Conservation (phyloP, 148 eudicot species). For the Nyssa sinensis region DNA sequence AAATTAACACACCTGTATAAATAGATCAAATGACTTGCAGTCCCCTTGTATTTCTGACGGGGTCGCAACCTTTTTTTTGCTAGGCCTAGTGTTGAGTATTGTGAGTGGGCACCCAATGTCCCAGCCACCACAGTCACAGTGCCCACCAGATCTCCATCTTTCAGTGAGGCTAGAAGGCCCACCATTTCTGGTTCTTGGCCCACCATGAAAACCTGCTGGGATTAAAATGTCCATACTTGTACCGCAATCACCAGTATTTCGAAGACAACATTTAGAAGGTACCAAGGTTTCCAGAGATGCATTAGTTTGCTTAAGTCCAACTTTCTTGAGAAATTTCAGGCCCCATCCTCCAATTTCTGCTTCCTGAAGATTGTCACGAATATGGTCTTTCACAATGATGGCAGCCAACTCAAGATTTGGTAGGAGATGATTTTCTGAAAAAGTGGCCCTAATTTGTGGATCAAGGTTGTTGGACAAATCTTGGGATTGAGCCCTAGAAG, state of each 20-base stretch:
- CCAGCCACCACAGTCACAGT: slow-evolving; percentile 97
- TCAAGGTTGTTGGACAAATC: slow-evolving; percentile 12
- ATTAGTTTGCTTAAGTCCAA: slow-evolving; percentile 14
- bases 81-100: slow-evolving; percentile 39
- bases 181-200: slow-evolving; percentile 50
- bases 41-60: slow-evolving; percentile 29
- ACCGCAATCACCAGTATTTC: slow-evolving; percentile 38
- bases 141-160: slow-evolving; percentile 73
- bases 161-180: slow-evolving; percentile 72
- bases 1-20: slow-evolving; percentile 39
- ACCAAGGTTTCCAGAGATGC: slow-evolving; percentile 19
- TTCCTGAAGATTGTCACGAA: slow-evolving; percentile 22
- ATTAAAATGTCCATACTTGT: slow-evolving; percentile 54
- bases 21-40: slow-evolving; percentile 54
- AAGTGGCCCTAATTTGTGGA: slow-evolving; percentile 12
- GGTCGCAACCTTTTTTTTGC: slow-evolving; percentile 25
- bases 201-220: slow-evolving; percentile 78
- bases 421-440: slow-evolving; percentile 25
- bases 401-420: slow-evolving; percentile 84
- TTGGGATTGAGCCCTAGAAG: slow-evolving; percentile 25
- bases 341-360: slow-evolving; percentile 80
- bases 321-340: slow-evolving; percentile 71
- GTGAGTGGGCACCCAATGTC: slow-evolving; percentile 85
- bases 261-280: slow-evolving; percentile 23
- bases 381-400: slow-evolving; percentile 53